Conservation (phyloP, 352 stramenopile genomes). For the Phytophthora quininea region DNA sequence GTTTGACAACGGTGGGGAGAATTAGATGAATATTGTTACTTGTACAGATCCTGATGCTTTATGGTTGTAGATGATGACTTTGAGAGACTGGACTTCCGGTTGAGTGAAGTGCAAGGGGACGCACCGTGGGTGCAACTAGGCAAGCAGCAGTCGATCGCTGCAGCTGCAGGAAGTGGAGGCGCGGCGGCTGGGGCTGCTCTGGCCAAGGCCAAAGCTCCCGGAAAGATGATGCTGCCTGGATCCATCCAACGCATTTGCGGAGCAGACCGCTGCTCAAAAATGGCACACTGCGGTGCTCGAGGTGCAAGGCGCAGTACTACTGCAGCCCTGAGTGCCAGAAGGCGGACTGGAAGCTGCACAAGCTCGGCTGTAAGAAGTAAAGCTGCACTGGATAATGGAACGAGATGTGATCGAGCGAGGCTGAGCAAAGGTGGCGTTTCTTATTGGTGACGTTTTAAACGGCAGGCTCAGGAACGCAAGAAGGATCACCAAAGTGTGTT, state of each 20-base stretch:
- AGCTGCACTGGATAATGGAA: slow-evolving; percentile 11
- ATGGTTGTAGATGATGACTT: slow-evolving; percentile 90
- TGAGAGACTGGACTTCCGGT: slow-evolving; percentile 79
- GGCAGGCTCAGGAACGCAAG: no score
- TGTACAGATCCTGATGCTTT: slow-evolving; percentile 17
- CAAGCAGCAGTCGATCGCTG: slow-evolving; percentile 51
- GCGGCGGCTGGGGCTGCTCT: slow-evolving; percentile 28
- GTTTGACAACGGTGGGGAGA: slow-evolving; percentile 89
- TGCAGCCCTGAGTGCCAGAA: slow-evolving; percentile 86
- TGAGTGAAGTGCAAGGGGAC: slow-evolving; percentile 65
- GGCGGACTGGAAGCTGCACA: slow-evolving; percentile 85
- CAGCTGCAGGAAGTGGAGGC: slow-evolving; percentile 32
- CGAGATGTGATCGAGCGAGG: slow-evolving; percentile 5
- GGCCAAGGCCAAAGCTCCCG: slow-evolving; percentile 31
- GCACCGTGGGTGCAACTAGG: slow-evolving; percentile 74
- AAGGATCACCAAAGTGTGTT: no score
- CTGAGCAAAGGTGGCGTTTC: no score
- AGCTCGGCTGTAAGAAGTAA: slow-evolving; percentile 61
- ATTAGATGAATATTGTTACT: no score
- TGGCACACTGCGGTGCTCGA: slow-evolving; percentile 75
- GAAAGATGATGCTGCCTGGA: slow-evolving; percentile 36
- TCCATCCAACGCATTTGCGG: slow-evolving; percentile 66
- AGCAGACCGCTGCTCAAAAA: slow-evolving; percentile 74
- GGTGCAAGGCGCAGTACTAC: slow-evolving; percentile 87
- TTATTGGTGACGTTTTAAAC: no score